Conservation (phyloP, 1,284 basidiomycete species). For the Apiotrichum mycotoxinovorans region DNA sequence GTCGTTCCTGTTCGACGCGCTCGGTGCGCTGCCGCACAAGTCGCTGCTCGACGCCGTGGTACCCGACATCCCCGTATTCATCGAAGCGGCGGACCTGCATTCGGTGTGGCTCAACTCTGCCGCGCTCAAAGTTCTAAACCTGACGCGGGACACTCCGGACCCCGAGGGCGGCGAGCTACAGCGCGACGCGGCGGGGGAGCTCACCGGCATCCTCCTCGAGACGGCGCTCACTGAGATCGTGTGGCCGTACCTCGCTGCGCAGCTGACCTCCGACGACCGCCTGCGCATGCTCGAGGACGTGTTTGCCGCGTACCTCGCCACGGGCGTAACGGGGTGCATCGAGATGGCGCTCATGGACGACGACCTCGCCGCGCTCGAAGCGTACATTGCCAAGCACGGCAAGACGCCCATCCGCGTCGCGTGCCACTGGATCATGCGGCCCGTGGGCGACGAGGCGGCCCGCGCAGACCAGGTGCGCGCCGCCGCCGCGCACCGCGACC, state of each 20-base stretch:
- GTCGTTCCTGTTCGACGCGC: slow-evolving; percentile 27
- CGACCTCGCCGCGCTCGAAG: slow-evolving; percentile 31
- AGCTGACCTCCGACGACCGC: slow-evolving; percentile 18
- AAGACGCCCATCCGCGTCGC: slow-evolving; percentile 31
- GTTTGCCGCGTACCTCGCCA: slow-evolving; percentile 27
- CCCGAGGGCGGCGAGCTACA: slow-evolving; percentile 33
- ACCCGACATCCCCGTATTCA: slow-evolving; percentile 31
- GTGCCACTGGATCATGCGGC: slow-evolving; percentile 30
- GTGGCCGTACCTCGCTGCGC: slow-evolving; percentile 27
- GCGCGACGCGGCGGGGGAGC: slow-evolving; percentile 26
- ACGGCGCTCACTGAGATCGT: slow-evolving; percentile 26
- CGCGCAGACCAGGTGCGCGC: slow-evolving; percentile 19
- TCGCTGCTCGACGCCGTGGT: slow-evolving; percentile 27
- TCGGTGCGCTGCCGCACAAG: slow-evolving; percentile 22
- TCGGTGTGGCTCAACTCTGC: slow-evolving; percentile 32
- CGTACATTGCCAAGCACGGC: slow-evolving; percentile 9
- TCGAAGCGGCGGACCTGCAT: slow-evolving; percentile 33
- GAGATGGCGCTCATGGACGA: slow-evolving; percentile 30
- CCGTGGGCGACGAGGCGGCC: slow-evolving; percentile 18
- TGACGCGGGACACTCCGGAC: slow-evolving; percentile 19
- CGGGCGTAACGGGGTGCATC: slow-evolving; percentile 29
- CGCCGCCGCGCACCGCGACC: slow-evolving; percentile 23
- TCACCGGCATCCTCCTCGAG: slow-evolving; percentile 30
- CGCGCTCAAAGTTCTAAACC: slow-evolving; percentile 25
- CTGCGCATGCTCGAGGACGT: slow-evolving; percentile 17